Evolutionary conservation across 78 protist genomes (phyloP).

Genomic region (Planoprotostelium fungivorum): DNA sequence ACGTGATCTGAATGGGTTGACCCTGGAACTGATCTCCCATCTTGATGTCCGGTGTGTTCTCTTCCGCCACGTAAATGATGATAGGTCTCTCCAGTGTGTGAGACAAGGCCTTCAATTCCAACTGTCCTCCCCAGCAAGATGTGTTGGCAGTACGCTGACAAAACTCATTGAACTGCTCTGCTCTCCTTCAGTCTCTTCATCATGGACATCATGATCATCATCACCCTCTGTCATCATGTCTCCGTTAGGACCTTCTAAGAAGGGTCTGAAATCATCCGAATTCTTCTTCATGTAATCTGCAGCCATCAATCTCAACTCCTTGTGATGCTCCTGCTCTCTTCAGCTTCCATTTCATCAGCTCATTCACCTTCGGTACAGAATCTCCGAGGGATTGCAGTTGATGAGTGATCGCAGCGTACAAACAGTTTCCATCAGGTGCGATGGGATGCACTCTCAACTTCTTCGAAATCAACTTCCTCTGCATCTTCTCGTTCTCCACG

Average conservation of each 20-base stretch:
- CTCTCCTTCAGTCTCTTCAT: background rate
- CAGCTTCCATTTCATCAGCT: conserved; percentile 8
- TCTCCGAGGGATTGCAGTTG: conserved; percentile 11
- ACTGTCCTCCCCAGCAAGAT: conserved; percentile 61
- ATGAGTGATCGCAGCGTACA: conserved; percentile 41
- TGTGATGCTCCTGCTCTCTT: conserved; percentile 25
- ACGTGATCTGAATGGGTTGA: background rate
- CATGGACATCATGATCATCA: background rate
- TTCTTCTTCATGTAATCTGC: conserved; percentile 24
- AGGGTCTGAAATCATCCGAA: conserved; percentile 45
- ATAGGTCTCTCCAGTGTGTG: conserved; percentile 23
- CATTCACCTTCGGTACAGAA: background rate
- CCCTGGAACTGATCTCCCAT: conserved; percentile 41
- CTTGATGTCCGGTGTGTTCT: conserved; percentile 23
- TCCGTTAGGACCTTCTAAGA: background rate
- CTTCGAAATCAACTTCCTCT: background rate
- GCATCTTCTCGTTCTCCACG: background rate
- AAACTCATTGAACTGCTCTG: conserved; percentile 28
- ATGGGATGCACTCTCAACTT: conserved; percentile 7
- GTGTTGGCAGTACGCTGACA: conserved; percentile 34
- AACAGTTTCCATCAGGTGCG: conserved; percentile 57
- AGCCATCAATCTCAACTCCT: conserved; percentile 22
- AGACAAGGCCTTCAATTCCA: conserved; percentile 46
- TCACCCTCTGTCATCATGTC: conserved; percentile 36
- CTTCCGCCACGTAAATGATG: conserved; percentile 18